Evolutionary conservation across 1,284 basidiomycete species (phyloP).

Genomic region (Meira nashicola): DNA sequence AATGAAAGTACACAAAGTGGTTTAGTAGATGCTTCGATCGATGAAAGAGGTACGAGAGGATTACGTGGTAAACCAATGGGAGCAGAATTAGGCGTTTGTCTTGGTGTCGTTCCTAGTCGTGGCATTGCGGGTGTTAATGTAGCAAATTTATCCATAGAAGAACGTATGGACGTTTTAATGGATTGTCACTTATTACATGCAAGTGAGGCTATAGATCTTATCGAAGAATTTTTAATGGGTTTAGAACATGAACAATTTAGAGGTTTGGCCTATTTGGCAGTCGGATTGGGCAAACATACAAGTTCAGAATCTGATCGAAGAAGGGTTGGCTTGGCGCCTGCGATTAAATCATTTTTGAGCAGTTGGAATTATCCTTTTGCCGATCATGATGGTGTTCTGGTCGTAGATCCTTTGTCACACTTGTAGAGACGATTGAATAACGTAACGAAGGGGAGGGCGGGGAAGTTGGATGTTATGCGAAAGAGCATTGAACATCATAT

Average conservation of each 20-base stretch:
- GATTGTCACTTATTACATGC: conserved; percentile 64
- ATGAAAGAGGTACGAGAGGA: conserved; percentile 73
- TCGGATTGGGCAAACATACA: conserved; percentile 93
- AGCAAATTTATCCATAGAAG: conserved; percentile 62
- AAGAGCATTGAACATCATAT: too few species aligned
- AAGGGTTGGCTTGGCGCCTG: conserved; percentile 73
- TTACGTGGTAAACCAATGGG: conserved; percentile 73
- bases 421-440: conserved; percentile 22
- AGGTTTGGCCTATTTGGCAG: conserved; percentile 71
- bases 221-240: conserved; percentile 76
- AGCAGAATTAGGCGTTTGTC: conserved; percentile 60
- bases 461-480: too few species aligned
- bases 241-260: conserved; percentile 74
- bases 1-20: conserved; percentile 10
- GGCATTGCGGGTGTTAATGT: conserved; percentile 73
- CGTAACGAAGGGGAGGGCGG: conserved; percentile 1
- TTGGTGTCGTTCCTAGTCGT: conserved; percentile 52
- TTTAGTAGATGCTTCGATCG: conserved; percentile 37
- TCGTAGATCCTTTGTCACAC: conserved; percentile 77
- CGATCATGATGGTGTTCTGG: conserved; percentile 81
- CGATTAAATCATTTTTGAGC: conserved; percentile 81
- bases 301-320: conserved; percentile 75
- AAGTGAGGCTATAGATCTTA: conserved; percentile 81
- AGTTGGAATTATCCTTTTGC: conserved; percentile 83
- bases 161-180: conserved; percentile 64